Evolutionary conservation across 2,329 filamentous ascomycete species (phyloP).

Genomic region (Hymenoscyphus fructigenus): DNA sequence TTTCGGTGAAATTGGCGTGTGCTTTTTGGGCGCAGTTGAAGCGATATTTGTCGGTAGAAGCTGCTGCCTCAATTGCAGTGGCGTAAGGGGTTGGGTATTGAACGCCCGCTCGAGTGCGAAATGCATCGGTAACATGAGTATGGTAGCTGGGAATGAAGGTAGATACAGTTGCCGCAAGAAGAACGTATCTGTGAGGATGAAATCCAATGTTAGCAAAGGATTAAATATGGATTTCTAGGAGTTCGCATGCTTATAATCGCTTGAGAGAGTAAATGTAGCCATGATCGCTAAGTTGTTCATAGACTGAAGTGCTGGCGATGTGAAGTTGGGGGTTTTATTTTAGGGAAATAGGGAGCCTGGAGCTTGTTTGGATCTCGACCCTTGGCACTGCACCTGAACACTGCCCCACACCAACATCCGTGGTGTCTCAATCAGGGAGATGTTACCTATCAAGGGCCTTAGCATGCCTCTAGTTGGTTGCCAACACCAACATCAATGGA

Average conservation of each 20-base stretch:
- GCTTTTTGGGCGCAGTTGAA: conserved; percentile 68
- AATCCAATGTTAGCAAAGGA: neutral
- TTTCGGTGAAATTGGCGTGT: conserved; percentile 65
- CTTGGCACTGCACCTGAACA: no score
- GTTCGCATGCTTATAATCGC: neutral
- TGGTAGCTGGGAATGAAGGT: conserved; percentile 3
- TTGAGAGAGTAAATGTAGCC: neutral
- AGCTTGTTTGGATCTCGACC: no score
- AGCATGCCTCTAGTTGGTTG: no score
- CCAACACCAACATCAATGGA: no score
- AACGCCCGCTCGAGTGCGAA: neutral
- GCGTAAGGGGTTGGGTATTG: neutral
- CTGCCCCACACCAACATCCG: no score
- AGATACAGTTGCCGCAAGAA: neutral
- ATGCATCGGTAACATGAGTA: neutral
- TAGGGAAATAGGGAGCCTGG: no score
- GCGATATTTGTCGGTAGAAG: conserved; percentile 35
- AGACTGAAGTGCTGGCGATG: neutral
- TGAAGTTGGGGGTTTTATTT: neutral
- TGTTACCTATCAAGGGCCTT: no score
- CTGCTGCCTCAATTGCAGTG: neutral
- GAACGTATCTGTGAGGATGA: neutral
- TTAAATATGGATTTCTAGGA: neutral
- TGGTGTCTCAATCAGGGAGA: no score
- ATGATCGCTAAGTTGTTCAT: neutral